Percentiles rank a stretch among this genome's conserved stretches.
Conservation (phyloP, 2,329 filamentous ascomycete genomes). For the Fusarium neocosmosporiellum region DNA sequence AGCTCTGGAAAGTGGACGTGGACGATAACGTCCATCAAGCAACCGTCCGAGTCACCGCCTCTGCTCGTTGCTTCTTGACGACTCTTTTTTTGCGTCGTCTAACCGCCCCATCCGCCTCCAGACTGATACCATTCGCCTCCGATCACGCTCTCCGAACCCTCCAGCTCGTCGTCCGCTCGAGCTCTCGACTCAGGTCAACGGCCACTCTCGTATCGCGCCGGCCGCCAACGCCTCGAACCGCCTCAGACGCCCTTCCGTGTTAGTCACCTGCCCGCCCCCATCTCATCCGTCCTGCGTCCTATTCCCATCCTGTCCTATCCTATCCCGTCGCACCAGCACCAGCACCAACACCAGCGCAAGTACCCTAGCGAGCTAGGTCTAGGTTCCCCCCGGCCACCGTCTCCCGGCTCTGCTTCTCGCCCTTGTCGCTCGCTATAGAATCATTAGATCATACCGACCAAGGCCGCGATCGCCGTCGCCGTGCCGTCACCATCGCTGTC, state of each 20-base stretch:
- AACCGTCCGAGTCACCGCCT: conserved; percentile 35
- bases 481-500: conserved; percentile 38
- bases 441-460: conserved; percentile 33
- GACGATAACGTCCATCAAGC: conserved; percentile 39
- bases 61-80: conserved; percentile 11
- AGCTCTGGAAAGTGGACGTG: conserved; percentile 5
- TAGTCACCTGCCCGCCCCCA: conserved; percentile 44
- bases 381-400: conserved; percentile 1
- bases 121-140: conserved; percentile 22
- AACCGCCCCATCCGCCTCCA: conserved; percentile 36
- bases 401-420: conserved; percentile 18
- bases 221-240: conserved; percentile 28
- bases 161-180: not conserved
- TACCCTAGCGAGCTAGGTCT: conserved; percentile 25
- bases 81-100: conserved; percentile 1
- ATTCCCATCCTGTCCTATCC: conserved; percentile 32
- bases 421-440: conserved; percentile 22
- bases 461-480: conserved; percentile 34
- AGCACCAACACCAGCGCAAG: not conserved
- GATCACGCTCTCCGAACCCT: conserved; percentile 34
- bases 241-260: conserved; percentile 36
- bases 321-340: conserved; percentile 33
- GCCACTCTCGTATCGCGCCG: conserved; percentile 35
- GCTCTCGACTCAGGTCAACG: conserved; percentile 33
- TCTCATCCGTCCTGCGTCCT: conserved; percentile 22